Evolutionary conservation across 2,329 filamentous ascomycete genomes (phyloP), one percentile per base, ranked within the genome.

Genomic region (Myriosclerotinia curreyana): DNA sequence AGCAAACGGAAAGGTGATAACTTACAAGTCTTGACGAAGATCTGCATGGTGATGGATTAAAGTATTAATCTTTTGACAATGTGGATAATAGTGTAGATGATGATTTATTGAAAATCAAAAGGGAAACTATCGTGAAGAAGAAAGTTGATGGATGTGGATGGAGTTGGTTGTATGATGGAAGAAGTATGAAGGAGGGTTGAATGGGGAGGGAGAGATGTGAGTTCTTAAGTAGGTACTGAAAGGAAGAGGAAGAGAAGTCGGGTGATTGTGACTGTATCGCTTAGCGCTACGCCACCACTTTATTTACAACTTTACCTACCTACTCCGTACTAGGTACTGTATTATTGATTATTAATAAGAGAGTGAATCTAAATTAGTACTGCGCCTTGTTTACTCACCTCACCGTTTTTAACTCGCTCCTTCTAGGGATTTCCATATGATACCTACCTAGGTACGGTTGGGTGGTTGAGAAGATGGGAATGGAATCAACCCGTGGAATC

Each of bases 21-120:
- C 89, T 85, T 83, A 92, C 89, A 86, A 73, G 92, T 96, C 88
- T 96, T 96, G 75, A 96, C 93, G 80, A 96, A 97, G 84, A 97
- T 96, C 85, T 96, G 93, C 93, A 96, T 96, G 79, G 65, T 72
- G 66, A 66, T 67, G 69, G 66, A 62, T 65, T 64, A 60, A 61
- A 66, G 17, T 55, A 36, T 44, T 60, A 51, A 49, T 49, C 51
- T 38, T 55, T 44, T 51, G 54, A 66, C 64, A 62, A 58, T 66
- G 64, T 56, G 40, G 60, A 56, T 56, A 22, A 52, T 61, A 31
- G 51, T 42, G 55, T 66, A 48, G 46, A 59, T 64, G 59, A 50
- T 40, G 66, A 64, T 51, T 46, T 64, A 34, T 55, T 31, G 52
- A 51, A 22, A 34, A n/a, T 59, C 55, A 50, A 50, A 50, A 56